Base-by-base conservation (phyloP, 805 yeast genomes). In the Metschnikowia shivogae region DNA sequence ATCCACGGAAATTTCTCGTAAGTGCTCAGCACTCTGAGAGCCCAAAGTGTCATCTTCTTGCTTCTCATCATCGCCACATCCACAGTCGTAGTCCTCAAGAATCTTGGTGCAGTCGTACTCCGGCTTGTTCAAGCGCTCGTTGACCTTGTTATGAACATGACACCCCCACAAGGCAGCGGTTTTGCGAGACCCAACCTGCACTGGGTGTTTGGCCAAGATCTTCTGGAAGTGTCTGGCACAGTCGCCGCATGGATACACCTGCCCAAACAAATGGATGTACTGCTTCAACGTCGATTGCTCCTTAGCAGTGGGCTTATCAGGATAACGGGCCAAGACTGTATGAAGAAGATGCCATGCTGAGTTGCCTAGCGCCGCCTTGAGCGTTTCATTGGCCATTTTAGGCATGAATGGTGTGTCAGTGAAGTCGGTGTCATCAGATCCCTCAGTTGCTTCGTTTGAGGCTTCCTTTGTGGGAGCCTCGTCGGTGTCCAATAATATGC, bases 81-180 rank as follows among this genome's bases (percentile, higher is more conserved):
- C 99, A 70, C 99, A 92, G 58, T 90, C 96, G 64, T 93, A 93
- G 64, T 88, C 93, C 54, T 89, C 97, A 43, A 87, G 69, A 45
- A 93, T 85, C 6, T 77, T 80, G 2, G 87, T 74, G 62, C 99
- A 93, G 62, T 93, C 97, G 62, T 89, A 93, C 13, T 73, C 70
- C 1, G 76, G 78, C 55, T 55, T 55, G 9, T 36, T 44, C 39
- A 58, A 46, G 19, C 58, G 49, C 31, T 57, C 58, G 38, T 54
- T 57, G 34, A 64, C 55, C 38, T 62, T 63, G 36, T 52, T 47
- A 28, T 58, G 62, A 22, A 65, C 61, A 58, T 84, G 84, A 61
- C 99, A 93, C 1, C 99, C 99, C 99, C 99, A 93, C 52, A 87
- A 68, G 0, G 96, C 89, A 1, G 99, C 98, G 3, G 80, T 77